Base-by-base conservation (phyloP, 495 filamentous ascomycete genomes). In the Venustampulla echinocandica region DNA sequence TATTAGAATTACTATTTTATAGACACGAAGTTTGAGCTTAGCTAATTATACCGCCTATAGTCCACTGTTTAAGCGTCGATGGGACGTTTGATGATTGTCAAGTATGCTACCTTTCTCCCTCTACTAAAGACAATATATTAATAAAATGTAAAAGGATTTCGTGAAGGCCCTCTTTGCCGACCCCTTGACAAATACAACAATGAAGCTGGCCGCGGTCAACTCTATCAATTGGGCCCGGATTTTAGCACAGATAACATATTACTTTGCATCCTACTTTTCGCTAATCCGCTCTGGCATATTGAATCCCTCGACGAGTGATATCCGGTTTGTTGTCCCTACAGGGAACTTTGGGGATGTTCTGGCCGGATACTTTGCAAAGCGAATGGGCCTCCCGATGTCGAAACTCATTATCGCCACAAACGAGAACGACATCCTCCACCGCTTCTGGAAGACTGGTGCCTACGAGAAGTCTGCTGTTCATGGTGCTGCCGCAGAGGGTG, bases 321-420 rank as follows among this genome's bases (percentile, higher is more conserved):
- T 95, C 46, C 78, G 86, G 34, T 89, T 85, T 56, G 84, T 90
- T 9, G 82, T 86, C 0, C 92, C 92, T 1, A 86, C 88, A 1
- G 90, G 92, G 9, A 97, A 98, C 73, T 98, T 98, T 61, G 90
- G 90, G n/a, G 82, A 97, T 60, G 83, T 97, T 53, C 74, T 96
- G 2, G 90, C 92, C 0, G 92, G 92, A 33, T 97, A 84, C 62
- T 94, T 95, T 58, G 89, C 90, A 0, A 80, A 81, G 52, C 74
- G 77, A 49, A 95, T 98, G 88, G 92, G 92, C 36, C 77, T 96
- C 0, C 90, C 89, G 17, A 71, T n/a, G n/a, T 30, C 27, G 7
- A 30, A n/a, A 30, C 77, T 98, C 20, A 75, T 93, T 55, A 76
- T 94, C 39, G 87, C 89, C 0, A 93, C 88, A 21, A 95, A 95